Base-by-base conservation (phyloP, 139 green algal species). In the Chlamydomonas sp. region DNA sequence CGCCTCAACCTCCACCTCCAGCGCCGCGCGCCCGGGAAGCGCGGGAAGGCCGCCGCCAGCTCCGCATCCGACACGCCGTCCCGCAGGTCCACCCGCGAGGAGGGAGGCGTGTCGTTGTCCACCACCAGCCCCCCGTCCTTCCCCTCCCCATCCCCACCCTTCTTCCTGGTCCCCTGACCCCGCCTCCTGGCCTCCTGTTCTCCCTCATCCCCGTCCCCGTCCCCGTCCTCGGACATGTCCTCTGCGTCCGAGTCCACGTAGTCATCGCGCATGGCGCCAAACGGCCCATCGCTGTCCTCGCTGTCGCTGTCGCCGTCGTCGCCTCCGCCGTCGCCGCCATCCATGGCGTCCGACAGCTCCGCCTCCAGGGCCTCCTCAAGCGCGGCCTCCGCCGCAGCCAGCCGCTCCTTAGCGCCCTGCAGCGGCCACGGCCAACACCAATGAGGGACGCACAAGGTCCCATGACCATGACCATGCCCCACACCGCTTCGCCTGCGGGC, bases 11-110 rank as follows among this genome's bases (percentile, higher is more conserved):
- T 90, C 10, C 4, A 90, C 91, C 78, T 93, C 91, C 67, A 94
- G 9, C 14, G 93, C 94, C 61, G 2, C 18, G 61, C 4, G 9
- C 95, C 94, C 15, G 96, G 96, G 86, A 97, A 98, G 7, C 73
- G 66, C 0, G 95, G 95, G 72, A 94, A 96, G 7, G 58, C 16
- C 1, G 16, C 66, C 8, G 74, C 20, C 62, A 97, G 85, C 80
- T 95, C 17, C 5, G 64, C 69, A 6, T 91, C 89, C 66, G 71
- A 76, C 63, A 78, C 66, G 81, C 69, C 78, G 90, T 83, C 10
- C 63, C 86, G 78, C 80, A 92, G 18, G 68, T 92, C 87, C 61
- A 95, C 88, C 17, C 31, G 59, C 75, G 60, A 85, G 61, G 61
- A 79, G 66, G 63, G 76, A 7, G 79, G 89, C 17, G 71, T 66